Percentiles rank a stretch among this genome's conserved stretches.
phyloP scores from a whole-genome alignment of 768 basidiomycete species.

The Pisolithus marmoratus region DNA sequence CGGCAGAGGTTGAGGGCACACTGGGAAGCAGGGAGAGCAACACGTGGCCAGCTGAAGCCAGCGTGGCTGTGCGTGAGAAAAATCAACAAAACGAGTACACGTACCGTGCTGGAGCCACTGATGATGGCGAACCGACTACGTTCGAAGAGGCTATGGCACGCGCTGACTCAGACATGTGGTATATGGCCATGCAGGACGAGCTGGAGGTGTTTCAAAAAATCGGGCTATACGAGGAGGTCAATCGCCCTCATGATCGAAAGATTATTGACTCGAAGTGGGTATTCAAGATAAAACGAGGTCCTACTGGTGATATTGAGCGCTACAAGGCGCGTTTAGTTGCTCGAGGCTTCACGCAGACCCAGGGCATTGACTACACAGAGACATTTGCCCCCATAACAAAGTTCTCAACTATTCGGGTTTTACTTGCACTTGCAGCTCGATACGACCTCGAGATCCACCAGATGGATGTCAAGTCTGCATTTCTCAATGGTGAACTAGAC shows the following conservation, averaged over 20 bases:
- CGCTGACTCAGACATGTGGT: constrained; percentile 1
- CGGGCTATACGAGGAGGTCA: constrained; percentile 2
- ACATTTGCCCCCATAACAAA: constrained; percentile 25
- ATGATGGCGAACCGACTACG: neutral
- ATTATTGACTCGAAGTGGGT: neutral
- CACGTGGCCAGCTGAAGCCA: neutral
- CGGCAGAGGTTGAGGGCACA: too few species aligned
- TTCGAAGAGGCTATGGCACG: neutral
- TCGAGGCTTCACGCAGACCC: constrained; percentile 27
- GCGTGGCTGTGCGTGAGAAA: neutral
- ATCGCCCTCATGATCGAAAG: neutral
- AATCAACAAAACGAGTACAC: neutral
- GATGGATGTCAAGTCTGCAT: constrained; percentile 26
- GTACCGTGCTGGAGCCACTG: neutral
- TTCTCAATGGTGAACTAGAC: constrained; percentile 13
- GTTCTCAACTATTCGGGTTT: constrained; percentile 14
- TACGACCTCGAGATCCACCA: constrained; percentile 10
- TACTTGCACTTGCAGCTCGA: constrained; percentile 10
- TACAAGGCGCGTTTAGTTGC: constrained; percentile 38
- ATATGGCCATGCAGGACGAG: neutral
- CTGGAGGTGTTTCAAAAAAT: neutral
- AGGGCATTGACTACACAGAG: constrained; percentile 31
- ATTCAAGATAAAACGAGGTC: constrained; percentile 3
- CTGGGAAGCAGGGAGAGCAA: neutral
- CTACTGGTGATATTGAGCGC: constrained; percentile 21